phyloP scores from a whole-genome alignment of 305 asterid genomes.

The Fraxinus xanthoxyloides region DNA sequence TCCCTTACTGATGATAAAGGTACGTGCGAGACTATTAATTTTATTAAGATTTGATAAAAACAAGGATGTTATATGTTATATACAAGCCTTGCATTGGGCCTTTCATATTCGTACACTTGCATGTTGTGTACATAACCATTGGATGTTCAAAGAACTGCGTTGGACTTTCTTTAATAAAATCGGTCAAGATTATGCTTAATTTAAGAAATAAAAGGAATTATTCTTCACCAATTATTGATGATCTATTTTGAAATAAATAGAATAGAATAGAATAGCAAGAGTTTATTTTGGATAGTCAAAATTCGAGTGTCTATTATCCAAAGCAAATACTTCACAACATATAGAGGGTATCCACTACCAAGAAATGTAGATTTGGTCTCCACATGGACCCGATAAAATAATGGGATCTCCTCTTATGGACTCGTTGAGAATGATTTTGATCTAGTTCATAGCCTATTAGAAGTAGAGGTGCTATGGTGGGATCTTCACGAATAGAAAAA shows the following conservation, averaged over 20 bases:
- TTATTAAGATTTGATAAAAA: not conserved
- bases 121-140: not conserved
- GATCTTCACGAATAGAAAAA: too few relatives aligned
- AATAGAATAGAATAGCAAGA: too few relatives aligned
- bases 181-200: not conserved
- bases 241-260: too few relatives aligned
- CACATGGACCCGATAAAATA: too few relatives aligned
- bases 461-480: too few relatives aligned
- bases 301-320: not conserved
- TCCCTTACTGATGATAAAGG: not conserved
- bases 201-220: not conserved
- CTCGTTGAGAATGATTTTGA: too few relatives aligned
- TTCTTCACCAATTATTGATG: not conserved
- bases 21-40: not conserved
- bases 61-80: not conserved
- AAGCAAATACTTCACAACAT: not conserved
- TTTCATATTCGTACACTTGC: slow-evolving; percentile 2
- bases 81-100: not conserved
- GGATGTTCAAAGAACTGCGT: not conserved
- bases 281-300: not conserved
- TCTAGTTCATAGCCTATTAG: too few relatives aligned
- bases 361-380: too few relatives aligned
- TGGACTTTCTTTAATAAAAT: not conserved
- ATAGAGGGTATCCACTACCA: not conserved
- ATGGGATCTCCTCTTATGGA: too few relatives aligned